Evolutionary conservation across 1,139 yeast species (phyloP).

Genomic region (Yamadazyma spencermartinsiae): DNA sequence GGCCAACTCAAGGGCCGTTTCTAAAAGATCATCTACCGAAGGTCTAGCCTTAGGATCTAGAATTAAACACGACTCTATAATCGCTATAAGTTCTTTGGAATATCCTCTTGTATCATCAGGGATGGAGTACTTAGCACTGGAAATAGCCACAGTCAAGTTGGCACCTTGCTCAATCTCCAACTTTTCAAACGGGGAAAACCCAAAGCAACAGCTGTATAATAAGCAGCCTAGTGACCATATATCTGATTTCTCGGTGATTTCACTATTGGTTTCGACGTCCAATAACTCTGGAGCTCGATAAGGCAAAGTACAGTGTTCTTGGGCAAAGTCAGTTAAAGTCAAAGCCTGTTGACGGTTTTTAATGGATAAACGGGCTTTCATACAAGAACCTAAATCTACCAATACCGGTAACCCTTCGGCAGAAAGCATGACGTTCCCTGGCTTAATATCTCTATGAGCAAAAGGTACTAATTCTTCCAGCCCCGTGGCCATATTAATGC

Average conservation of each 20-base stretch:
- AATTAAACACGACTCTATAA: constrained; percentile 61
- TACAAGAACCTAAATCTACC: constrained; percentile 82
- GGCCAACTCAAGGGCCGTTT: constrained; percentile 39
- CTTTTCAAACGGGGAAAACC: constrained; percentile 83
- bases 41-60: constrained; percentile 66
- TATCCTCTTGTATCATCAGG: constrained; percentile 52
- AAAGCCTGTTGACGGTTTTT: constrained; percentile 69
- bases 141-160: constrained; percentile 72
- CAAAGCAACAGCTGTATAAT: constrained; percentile 73
- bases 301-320: constrained; percentile 83
- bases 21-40: constrained; percentile 55
- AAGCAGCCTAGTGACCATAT: constrained; percentile 92
- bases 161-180: constrained; percentile 83
- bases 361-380: constrained; percentile 58
- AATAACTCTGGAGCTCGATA: constrained; percentile 89
- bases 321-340: constrained; percentile 76
- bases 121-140: constrained; percentile 65
- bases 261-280: constrained; percentile 66
- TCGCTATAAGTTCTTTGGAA: constrained; percentile 51
- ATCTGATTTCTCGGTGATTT: constrained; percentile 73
- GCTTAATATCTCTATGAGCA: constrained; percentile 87
- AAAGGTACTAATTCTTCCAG: constrained; percentile 63
- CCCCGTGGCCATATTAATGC: constrained; percentile 39
- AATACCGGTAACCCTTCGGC: constrained; percentile 75
- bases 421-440: constrained; percentile 83